Conservation (phyloP, 257 asterid genomes). For the Fraxinus cuspidata region DNA sequence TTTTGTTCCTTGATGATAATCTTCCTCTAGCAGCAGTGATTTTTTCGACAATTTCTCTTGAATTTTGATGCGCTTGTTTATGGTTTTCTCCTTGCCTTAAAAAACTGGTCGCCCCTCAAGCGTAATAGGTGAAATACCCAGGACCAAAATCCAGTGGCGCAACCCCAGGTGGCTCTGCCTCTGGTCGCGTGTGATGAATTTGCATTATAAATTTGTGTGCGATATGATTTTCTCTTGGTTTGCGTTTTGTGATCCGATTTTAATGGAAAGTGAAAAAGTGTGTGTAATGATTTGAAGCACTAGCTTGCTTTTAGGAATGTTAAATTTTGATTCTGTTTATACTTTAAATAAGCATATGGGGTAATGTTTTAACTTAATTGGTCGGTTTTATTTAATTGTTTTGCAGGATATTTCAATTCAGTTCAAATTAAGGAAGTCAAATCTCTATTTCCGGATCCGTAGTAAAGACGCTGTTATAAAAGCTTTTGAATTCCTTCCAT, state of each 20-base stretch:
- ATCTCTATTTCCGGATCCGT: constrained; percentile 32
- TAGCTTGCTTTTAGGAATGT: constrained; percentile 16
- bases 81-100: no score
- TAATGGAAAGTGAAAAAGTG: constrained; percentile 35
- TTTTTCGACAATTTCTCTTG: no score
- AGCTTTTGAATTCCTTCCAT: constrained; percentile 2
- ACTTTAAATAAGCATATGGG: constrained; percentile 22
- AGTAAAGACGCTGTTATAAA: constrained; percentile 20
- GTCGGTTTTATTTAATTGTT: constrained; percentile 34
- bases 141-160: no score
- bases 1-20: no score
- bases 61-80: no score
- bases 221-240: constrained; percentile 30
- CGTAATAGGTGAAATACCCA: no score
- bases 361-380: constrained; percentile 28
- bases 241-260: constrained; percentile 54
- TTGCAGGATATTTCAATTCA: constrained; percentile 48
- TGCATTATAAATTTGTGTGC: background rate
- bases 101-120: no score
- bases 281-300: constrained; percentile 32
- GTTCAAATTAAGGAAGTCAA: constrained; percentile 30
- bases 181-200: background rate
- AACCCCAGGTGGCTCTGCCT: no score
- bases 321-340: constrained; percentile 14
- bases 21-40: no score